phyloP scores from a whole-genome alignment of 306 rosid species.

The Quercus wislizeni region DNA sequence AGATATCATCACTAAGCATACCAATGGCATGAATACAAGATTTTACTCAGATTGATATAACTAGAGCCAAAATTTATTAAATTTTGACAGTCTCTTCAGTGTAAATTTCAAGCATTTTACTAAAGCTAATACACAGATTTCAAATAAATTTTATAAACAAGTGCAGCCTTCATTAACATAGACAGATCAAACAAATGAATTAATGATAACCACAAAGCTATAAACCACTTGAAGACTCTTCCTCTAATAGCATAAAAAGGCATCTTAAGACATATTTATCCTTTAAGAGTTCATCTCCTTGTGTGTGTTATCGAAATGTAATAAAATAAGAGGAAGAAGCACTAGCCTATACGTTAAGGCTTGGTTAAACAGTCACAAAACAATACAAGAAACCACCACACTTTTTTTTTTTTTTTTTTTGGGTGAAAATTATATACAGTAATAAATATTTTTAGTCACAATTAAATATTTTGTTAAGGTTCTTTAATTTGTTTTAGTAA shows the following conservation, averaged over 20 bases:
- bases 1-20: neutral
- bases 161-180: neutral
- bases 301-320: neutral
- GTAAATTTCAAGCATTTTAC: neutral
- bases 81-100: neutral
- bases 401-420: neutral
- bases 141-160: neutral
- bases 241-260: neutral
- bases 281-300: neutral
- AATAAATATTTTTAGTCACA: too few species aligned
- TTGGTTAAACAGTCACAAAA: neutral
- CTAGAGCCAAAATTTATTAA: neutral
- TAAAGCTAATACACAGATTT: neutral
- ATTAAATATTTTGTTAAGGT: too few species aligned
- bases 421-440: neutral
- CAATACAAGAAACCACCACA: neutral
- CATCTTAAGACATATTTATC: neutral
- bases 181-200: neutral
- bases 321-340: neutral
- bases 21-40: neutral
- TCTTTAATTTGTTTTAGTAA: neutral
- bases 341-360: neutral
- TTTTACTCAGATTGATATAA: neutral
- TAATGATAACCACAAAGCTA: neutral
- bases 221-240: neutral